These are phyloP conservation scores for Avena insularis DNA, from an alignment of 176 grass and related monocot species.

Conservation along the genomic window DNA sequence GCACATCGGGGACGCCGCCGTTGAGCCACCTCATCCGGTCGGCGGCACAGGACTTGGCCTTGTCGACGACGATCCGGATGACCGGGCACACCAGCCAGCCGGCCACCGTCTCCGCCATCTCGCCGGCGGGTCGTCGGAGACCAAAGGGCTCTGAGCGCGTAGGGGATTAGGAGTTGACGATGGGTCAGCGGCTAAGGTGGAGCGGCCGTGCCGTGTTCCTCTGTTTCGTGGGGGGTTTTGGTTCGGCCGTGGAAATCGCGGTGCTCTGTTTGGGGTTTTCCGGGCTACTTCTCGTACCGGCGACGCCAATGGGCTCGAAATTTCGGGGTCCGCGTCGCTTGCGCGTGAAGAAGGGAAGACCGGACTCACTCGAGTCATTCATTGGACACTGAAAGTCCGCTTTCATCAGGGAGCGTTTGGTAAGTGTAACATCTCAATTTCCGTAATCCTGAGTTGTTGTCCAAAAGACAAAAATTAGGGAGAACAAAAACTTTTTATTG, in stretches of 20 bases:
- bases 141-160: not conserved
- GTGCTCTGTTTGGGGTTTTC: not conserved
- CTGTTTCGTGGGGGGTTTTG: not conserved
- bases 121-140: slow-evolving; percentile 13
- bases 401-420: too few relatives aligned
- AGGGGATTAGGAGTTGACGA: not conserved
- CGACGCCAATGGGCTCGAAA: not conserved
- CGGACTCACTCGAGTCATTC: too few relatives aligned
- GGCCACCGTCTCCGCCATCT: slow-evolving; percentile 48
- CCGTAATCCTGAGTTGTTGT: too few relatives aligned
- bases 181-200: not conserved
- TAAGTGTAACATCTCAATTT: too few relatives aligned
- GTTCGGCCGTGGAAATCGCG: not conserved
- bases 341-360: not conserved
- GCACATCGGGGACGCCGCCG: slow-evolving; percentile 30
- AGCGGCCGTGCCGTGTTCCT: not conserved
- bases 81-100: slow-evolving; percentile 51
- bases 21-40: slow-evolving; percentile 27
- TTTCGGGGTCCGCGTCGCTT: not conserved
- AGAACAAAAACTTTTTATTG: too few relatives aligned
- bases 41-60: slow-evolving; percentile 34
- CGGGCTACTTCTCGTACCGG: not conserved
- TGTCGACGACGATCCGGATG: slow-evolving; percentile 50
- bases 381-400: too few relatives aligned
- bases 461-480: too few relatives aligned